Conservation (phyloP, 257 asterid species). For the Misopates orontium region DNA sequence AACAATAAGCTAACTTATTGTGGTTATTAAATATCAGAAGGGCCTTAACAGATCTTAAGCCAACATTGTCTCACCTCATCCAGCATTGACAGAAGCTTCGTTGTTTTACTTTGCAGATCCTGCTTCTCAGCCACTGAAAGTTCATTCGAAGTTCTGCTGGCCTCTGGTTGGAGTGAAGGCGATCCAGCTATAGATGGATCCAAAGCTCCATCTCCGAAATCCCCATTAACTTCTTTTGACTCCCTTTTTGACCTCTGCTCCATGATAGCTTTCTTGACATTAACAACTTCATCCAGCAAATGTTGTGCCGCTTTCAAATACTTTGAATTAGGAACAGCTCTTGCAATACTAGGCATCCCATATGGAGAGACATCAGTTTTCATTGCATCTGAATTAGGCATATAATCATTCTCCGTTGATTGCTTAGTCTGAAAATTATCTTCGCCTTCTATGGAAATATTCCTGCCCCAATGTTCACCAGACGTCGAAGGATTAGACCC, state of each 20-base stretch:
- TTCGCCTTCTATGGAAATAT: constrained; percentile 39
- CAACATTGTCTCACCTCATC: constrained; percentile 60
- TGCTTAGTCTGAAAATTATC: constrained; percentile 47
- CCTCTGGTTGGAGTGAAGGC: constrained; percentile 41
- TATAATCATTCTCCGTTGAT: constrained; percentile 35
- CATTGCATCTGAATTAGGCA: constrained; percentile 35
- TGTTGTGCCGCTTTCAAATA: constrained; percentile 76
- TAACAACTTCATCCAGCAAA: constrained; percentile 80
- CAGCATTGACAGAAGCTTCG: constrained; percentile 78
- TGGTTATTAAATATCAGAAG: not conserved
- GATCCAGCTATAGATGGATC: constrained; percentile 41
- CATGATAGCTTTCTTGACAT: constrained; percentile 63
- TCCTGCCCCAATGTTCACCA: constrained; percentile 40
- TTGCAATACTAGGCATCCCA: constrained; percentile 44
- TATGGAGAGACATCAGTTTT: constrained; percentile 40
- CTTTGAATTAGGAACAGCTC: constrained; percentile 59
- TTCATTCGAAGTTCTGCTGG: constrained; percentile 36
- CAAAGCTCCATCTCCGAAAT: constrained; percentile 39
- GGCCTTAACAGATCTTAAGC: not conserved
- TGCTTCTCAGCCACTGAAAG: constrained; percentile 74
- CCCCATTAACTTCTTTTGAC: constrained; percentile 42
- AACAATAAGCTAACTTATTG: not conserved
- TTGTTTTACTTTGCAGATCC: constrained; percentile 62
- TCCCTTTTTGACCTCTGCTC: constrained; percentile 43
- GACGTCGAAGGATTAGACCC: constrained; percentile 33